Conservation (phyloP, 805 yeast genomes). For the Huiozyma naganishii region DNA sequence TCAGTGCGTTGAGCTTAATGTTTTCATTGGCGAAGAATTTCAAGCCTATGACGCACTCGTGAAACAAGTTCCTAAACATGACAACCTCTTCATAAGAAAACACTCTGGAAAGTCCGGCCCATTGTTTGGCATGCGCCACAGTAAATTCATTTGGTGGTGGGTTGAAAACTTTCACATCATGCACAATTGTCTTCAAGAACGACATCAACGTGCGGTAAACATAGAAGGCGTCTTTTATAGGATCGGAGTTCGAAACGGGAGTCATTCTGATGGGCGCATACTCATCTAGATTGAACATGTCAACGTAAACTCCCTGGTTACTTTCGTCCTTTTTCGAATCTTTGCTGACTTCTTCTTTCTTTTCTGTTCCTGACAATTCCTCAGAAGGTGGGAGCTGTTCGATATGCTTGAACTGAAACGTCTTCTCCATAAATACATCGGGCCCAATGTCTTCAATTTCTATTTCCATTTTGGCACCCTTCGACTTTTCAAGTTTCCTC, state of each 20-base stretch:
- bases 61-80: slow-evolving; percentile 63
- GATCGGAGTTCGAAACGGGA: slow-evolving; percentile 42
- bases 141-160: slow-evolving; percentile 59
- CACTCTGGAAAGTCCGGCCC: slow-evolving; percentile 84
- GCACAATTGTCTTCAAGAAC: slow-evolving; percentile 79
- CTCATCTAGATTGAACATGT: slow-evolving; percentile 37
- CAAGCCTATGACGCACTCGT: slow-evolving; percentile 76
- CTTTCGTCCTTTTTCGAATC: slow-evolving; percentile 5
- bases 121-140: slow-evolving; percentile 42
- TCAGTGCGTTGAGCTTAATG: slow-evolving; percentile 17
- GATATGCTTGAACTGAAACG: slow-evolving; percentile 16
- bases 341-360: slow-evolving; percentile 19
- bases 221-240: slow-evolving; percentile 78
- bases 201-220: slow-evolving; percentile 82
- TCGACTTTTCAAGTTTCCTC: slow-evolving; percentile 33
- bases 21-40: slow-evolving; percentile 51
- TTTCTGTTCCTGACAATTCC: slow-evolving; percentile 13
- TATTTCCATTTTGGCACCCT: slow-evolving; percentile 29
- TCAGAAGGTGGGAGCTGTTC: slow-evolving; percentile 1
- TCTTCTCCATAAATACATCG: slow-evolving; percentile 28
- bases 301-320: slow-evolving; percentile 17
- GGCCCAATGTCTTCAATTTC: slow-evolving; percentile 30
- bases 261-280: slow-evolving; percentile 50
- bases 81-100: slow-evolving; percentile 73
- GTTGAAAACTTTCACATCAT: slow-evolving; percentile 80